These are phyloP conservation scores for Malassezia japonica DNA, from an alignment of 1,284 basidiomycete species.

Conservation along the genomic window DNA sequence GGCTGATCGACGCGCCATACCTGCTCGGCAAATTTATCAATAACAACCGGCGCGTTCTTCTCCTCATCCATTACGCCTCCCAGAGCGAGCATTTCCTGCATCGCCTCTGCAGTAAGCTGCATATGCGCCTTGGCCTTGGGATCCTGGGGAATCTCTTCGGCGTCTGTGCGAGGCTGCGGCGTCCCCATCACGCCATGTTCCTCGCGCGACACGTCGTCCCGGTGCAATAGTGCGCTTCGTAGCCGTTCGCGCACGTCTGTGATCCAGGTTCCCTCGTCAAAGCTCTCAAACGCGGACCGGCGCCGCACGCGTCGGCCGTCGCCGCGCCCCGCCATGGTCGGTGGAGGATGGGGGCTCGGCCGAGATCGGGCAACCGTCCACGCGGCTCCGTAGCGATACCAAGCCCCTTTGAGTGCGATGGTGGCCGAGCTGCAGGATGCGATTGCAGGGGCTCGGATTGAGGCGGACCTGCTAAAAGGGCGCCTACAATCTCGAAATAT, in stretches of 20 bases:
- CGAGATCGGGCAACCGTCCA: not conserved
- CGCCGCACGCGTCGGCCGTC: not conserved
- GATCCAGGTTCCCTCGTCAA: constrained; percentile 11
- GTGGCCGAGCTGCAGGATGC: constrained; percentile 49
- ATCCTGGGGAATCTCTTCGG: constrained; percentile 4
- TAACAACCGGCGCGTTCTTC: not conserved
- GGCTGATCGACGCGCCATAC: constrained; percentile 12
- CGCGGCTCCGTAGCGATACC: too few relatives aligned
- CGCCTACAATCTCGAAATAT: constrained; percentile 90
- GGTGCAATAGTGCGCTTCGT: not conserved
- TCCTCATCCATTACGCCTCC: constrained; percentile 12
- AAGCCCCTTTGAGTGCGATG: too few relatives aligned
- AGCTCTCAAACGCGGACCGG: constrained; percentile 13
- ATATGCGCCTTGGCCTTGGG: constrained; percentile 3
- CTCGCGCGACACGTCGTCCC: constrained; percentile 12
- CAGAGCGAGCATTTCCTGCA: constrained; percentile 9
- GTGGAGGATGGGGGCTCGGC: constrained; percentile 1
- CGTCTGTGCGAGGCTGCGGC: not conserved
- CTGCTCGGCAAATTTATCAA: constrained; percentile 13
- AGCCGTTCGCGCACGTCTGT: constrained; percentile 8
- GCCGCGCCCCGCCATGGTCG: not conserved
- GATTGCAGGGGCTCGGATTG: constrained; percentile 88
- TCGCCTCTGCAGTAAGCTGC: constrained; percentile 3
- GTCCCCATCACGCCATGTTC: not conserved
- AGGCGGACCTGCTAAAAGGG: constrained; percentile 92